Conservation (phyloP, 768 basidiomycete species). For the Kockovaella imperatae region DNA sequence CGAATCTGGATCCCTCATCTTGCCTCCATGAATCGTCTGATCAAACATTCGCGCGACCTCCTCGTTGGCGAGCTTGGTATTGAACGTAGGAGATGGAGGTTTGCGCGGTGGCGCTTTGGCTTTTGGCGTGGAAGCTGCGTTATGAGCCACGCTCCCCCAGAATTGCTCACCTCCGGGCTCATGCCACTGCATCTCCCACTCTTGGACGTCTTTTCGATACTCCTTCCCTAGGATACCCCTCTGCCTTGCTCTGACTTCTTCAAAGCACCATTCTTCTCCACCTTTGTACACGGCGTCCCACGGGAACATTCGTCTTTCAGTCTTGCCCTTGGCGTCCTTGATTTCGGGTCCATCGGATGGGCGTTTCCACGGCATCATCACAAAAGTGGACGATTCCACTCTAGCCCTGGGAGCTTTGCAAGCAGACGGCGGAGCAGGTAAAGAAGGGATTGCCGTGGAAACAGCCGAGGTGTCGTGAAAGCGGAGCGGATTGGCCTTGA, state of each 20-base stretch:
- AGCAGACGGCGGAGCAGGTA: slow-evolving; percentile 26
- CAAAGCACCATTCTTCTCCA: slow-evolving; percentile 71
- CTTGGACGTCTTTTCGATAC: slow-evolving; percentile 31
- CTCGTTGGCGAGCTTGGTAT: slow-evolving; percentile 87
- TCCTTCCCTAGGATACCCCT: slow-evolving; percentile 37
- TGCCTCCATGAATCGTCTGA: slow-evolving; percentile 45
- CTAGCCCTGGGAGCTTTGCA: slow-evolving; percentile 24
- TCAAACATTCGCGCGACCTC: slow-evolving; percentile 97
- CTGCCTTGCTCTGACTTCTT: slow-evolving; percentile 53
- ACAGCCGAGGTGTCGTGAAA: slow-evolving; percentile 35
- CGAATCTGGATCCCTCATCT: slow-evolving; percentile 15
- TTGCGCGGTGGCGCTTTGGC: slow-evolving; percentile 21
- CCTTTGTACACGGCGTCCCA: slow-evolving; percentile 62
- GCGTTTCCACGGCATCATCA: slow-evolving; percentile 29
- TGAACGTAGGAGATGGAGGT: slow-evolving; percentile 65
- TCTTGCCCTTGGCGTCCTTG: slow-evolving; percentile 29
- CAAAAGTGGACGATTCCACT: slow-evolving; percentile 4
- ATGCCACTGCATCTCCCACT: slow-evolving; percentile 42
- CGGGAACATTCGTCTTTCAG: slow-evolving; percentile 42
- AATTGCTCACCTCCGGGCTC: slow-evolving; percentile 35
- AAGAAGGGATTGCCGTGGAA: slow-evolving; percentile 11
- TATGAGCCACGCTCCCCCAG: background rate
- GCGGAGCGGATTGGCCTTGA: slow-evolving; percentile 47
- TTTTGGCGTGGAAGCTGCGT: slow-evolving; percentile 35
- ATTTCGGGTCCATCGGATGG: slow-evolving; percentile 38